Evolutionary conservation across 2,329 filamentous ascomycete genomes (phyloP).

Genomic region (Arachnopeziza araneosa): DNA sequence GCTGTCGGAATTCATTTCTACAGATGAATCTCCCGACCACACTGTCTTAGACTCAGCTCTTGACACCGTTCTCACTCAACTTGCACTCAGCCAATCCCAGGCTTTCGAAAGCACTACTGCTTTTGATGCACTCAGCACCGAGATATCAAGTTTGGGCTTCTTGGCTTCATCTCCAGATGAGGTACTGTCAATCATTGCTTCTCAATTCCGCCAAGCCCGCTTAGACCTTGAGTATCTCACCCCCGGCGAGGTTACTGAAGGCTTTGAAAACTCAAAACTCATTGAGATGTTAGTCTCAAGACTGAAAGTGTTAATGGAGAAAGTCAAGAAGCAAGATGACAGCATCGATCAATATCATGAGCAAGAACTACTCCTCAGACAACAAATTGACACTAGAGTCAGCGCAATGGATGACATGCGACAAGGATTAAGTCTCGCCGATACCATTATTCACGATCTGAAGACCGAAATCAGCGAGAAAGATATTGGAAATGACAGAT

Average conservation of each 20-base stretch:
- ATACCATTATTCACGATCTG: conserved; percentile 11
- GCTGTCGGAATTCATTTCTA: conserved; percentile 23
- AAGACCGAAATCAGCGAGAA: conserved; percentile 23
- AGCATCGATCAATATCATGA: conserved; percentile 55
- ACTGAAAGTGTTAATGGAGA: conserved; percentile 44
- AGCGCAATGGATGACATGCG: conserved; percentile 44
- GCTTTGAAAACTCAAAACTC: conserved; percentile 43
- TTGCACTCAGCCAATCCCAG: conserved; percentile 28
- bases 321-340: conserved; percentile 44
- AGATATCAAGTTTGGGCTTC: conserved; percentile 48
- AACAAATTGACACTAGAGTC: conserved; percentile 50
- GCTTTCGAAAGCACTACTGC: conserved; percentile 37
- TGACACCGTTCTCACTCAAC: conserved; percentile 27
- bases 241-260: conserved; percentile 51
- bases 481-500: conserved; percentile 43
- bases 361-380: conserved; percentile 48
- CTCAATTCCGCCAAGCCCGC: conserved; percentile 50
- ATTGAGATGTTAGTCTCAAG: conserved; percentile 48
- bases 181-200: conserved; percentile 39
- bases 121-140: conserved; percentile 41
- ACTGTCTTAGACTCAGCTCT: conserved; percentile 27
- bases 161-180: conserved; percentile 39
- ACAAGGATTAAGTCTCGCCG: conserved; percentile 33
- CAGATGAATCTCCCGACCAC: conserved; percentile 20
- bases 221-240: conserved; percentile 58